Conservation (phyloP, 108 stramenopile species). For the Skeletonema tropicum region DNA sequence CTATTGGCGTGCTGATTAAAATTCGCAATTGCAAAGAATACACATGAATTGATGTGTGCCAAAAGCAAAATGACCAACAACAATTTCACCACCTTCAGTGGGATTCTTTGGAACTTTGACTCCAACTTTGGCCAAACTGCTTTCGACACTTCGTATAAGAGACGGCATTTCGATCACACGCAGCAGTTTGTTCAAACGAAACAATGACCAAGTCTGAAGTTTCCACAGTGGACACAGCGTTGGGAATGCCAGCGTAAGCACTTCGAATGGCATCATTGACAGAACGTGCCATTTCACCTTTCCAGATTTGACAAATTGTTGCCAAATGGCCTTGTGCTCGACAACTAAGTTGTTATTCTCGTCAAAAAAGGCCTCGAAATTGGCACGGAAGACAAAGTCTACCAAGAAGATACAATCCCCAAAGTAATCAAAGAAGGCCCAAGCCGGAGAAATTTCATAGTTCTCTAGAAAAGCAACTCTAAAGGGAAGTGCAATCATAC, state of each 20-base stretch:
- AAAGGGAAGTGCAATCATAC: slow-evolving; percentile 41
- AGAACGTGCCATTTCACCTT: slow-evolving; percentile 46
- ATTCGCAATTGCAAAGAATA: slow-evolving; percentile 54
- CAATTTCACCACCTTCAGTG: slow-evolving; percentile 41
- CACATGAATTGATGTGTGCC: slow-evolving; percentile 48
- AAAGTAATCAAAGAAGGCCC: slow-evolving; percentile 49
- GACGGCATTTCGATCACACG: slow-evolving; percentile 38
- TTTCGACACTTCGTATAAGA: slow-evolving; percentile 34
- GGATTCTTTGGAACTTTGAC: slow-evolving; percentile 49
- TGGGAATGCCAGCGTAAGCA: slow-evolving; percentile 16
- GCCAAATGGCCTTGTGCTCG: slow-evolving; percentile 25
- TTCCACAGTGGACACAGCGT: slow-evolving; percentile 47
- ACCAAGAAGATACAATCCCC: slow-evolving; percentile 46
- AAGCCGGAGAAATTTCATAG: slow-evolving; percentile 27
- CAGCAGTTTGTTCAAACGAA: slow-evolving; percentile 45
- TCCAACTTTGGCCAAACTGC: slow-evolving; percentile 30
- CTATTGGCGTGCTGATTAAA: slow-evolving; percentile 39
- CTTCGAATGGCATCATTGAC: slow-evolving; percentile 43
- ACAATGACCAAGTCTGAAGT: slow-evolving; percentile 51
- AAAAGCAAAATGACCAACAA: slow-evolving; percentile 40
- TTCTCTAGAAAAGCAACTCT: slow-evolving; percentile 52
- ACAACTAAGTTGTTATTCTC: slow-evolving; percentile 50
- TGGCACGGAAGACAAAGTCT: slow-evolving; percentile 37
- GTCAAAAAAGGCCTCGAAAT: slow-evolving; percentile 48
- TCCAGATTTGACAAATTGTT: slow-evolving; percentile 36